Percentiles rank a stretch among this genome's conserved stretches.
phyloP scores from a whole-genome alignment of 1,139 yeast genomes.

The Komagataea norvegica region DNA sequence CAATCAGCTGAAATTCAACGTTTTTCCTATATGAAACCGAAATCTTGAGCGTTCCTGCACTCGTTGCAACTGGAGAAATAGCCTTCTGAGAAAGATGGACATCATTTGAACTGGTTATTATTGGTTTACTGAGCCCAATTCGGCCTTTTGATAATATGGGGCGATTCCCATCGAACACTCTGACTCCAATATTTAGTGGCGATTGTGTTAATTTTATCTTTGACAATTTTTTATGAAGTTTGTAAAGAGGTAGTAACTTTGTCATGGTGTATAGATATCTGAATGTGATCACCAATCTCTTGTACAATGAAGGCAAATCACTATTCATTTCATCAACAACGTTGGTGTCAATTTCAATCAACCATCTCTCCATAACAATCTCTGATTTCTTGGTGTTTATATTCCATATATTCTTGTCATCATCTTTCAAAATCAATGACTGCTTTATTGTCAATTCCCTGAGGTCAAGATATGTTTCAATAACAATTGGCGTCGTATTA shows the following conservation, averaged over 20 bases:
- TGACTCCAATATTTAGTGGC: conserved; percentile 47
- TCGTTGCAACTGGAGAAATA: conserved; percentile 68
- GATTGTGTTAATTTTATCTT: conserved; percentile 36
- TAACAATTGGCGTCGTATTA: conserved; percentile 55
- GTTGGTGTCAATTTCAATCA: conserved; percentile 62
- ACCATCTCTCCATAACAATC: conserved; percentile 89
- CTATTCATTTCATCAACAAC: conserved; percentile 29
- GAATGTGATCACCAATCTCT: conserved; percentile 68
- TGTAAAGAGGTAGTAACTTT: conserved; percentile 68
- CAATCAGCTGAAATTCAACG: conserved; percentile 60
- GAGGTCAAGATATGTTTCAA: conserved; percentile 79
- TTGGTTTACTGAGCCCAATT: conserved; percentile 71
- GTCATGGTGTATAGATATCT: conserved; percentile 67
- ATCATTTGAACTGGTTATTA: conserved; percentile 37
- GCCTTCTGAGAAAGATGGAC: conserved; percentile 55
- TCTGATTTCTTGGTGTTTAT: conserved; percentile 64
- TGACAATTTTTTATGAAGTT: conserved; percentile 40
- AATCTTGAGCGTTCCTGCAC: conserved; percentile 65
- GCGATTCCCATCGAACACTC: conserved; percentile 70
- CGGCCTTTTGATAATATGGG: conserved; percentile 80
- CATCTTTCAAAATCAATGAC: conserved; percentile 56
- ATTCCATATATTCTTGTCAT: conserved; percentile 43
- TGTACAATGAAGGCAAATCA: conserved; percentile 68
- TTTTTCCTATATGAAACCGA: conserved; percentile 78
- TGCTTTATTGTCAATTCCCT: conserved; percentile 56